Conservation (phyloP, 176 grass and related monocot species). For the Oryza glumipatula region DNA sequence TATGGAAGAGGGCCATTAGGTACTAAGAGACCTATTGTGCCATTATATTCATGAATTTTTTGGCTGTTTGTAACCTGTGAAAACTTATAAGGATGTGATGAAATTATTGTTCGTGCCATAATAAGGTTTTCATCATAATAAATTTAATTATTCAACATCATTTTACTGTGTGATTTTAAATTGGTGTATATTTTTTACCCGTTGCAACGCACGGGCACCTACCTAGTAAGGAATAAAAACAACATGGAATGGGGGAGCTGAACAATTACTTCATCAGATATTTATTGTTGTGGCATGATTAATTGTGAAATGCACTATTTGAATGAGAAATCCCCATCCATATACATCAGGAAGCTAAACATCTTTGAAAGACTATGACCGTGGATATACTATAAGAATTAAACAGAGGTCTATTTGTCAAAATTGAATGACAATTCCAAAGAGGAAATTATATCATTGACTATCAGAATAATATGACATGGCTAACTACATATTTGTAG, state of each 20-base stretch:
- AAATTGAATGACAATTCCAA: neutral
- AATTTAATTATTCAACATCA: too few species aligned
- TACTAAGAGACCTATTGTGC: too few species aligned
- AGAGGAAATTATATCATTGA: neutral
- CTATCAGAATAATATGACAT: conserved; percentile 1
- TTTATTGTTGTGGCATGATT: neutral
- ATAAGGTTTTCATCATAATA: too few species aligned
- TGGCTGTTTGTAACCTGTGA: too few species aligned
- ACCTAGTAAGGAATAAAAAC: neutral
- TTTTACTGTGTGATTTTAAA: too few species aligned
- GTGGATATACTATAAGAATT: neutral
- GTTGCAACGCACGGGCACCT: too few species aligned
- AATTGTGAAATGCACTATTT: conserved; percentile 2
- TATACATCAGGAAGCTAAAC: neutral
- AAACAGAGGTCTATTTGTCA: neutral
- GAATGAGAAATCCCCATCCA: neutral
- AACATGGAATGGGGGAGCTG: neutral
- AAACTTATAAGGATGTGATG: too few species aligned
- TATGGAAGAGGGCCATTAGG: too few species aligned
- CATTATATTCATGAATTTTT: too few species aligned
- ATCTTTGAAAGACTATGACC: neutral
- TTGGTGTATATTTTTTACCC: too few species aligned
- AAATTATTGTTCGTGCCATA: too few species aligned
- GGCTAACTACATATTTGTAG: neutral
- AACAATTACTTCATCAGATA: neutral